Evolutionary conservation across 768 basidiomycete species (phyloP).

Genomic region (Panaeolus papilionaceus): DNA sequence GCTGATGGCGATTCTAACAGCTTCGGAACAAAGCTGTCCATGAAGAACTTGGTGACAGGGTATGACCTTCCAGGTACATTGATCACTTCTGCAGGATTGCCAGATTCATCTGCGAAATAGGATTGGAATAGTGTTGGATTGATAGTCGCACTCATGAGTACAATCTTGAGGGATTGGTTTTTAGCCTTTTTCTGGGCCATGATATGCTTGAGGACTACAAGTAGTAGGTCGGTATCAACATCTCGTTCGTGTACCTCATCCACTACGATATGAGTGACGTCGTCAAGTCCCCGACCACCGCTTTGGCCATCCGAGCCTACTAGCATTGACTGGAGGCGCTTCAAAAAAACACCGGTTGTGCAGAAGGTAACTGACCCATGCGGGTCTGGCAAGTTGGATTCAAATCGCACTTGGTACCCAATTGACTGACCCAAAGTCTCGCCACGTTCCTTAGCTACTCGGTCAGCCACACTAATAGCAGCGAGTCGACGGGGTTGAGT

Average conservation of each 20-base stretch:
- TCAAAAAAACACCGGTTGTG: constrained; percentile 91
- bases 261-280: constrained; percentile 88
- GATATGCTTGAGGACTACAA: constrained; percentile 88
- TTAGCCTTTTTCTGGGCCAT: constrained; percentile 74
- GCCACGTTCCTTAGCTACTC: constrained; percentile 89
- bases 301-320: constrained; percentile 37
- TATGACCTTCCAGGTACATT: constrained; percentile 92
- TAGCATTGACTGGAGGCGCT: constrained; percentile 80
- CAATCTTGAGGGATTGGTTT: constrained; percentile 78
- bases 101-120: constrained; percentile 77
- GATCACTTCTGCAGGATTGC: constrained; percentile 69
- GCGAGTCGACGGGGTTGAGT: constrained; percentile 94
- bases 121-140: constrained; percentile 87
- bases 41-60: constrained; percentile 82
- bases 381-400: constrained; percentile 75
- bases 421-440: constrained; percentile 73
- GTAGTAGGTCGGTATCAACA: constrained; percentile 87
- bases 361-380: constrained; percentile 92
- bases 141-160: constrained; percentile 97
- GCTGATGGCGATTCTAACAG: constrained; percentile 46
- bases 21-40: constrained; percentile 76
- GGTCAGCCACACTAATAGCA: constrained; percentile 89
- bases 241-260: constrained; percentile 98
- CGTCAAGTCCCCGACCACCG: constrained; percentile 57
- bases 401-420: constrained; percentile 94